Evolutionary conservation across 345 rosid genomes (phyloP).

Genomic region (Atalantia buxifolia): DNA sequence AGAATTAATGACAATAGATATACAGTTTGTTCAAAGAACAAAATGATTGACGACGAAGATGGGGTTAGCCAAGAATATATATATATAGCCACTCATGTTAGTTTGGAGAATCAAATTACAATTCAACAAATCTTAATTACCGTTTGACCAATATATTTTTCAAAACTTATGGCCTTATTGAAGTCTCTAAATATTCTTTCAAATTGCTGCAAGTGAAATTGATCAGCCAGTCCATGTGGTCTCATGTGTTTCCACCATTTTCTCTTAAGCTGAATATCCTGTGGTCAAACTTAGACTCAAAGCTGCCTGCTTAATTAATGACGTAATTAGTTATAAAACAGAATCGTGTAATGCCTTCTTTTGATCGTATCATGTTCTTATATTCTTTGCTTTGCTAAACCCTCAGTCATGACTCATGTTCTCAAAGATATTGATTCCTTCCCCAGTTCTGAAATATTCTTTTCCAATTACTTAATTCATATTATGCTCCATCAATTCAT

Average conservation of each 20-base stretch:
- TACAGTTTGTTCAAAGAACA: constrained; percentile 7
- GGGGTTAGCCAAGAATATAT: background rate
- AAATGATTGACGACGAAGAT: constrained; percentile 6
- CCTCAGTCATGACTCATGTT: constrained; percentile 23
- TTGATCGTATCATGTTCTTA: constrained; percentile 18
- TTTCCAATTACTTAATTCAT: background rate
- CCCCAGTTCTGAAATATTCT: background rate
- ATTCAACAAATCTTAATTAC: background rate
- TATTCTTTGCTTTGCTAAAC: constrained; percentile 11
- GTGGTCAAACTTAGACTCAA: background rate
- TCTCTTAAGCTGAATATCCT: background rate
- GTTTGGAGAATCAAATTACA: too few species aligned
- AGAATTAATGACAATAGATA: background rate
- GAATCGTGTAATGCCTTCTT: background rate
- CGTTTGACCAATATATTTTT: constrained; percentile 12
- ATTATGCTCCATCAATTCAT: background rate
- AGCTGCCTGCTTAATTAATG: background rate
- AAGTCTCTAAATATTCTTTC: constrained; percentile 6
- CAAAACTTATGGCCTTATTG: background rate
- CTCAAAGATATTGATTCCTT: constrained; percentile 21
- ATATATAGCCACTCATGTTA: too few species aligned
- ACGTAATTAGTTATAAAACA: background rate
- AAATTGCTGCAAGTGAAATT: background rate
- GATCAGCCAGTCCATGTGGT: constrained; percentile 31
- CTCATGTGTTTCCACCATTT: constrained; percentile 31